Evolutionary conservation across 352 stramenopile species (phyloP).

Genomic region (Elongisporangium undulatum): DNA sequence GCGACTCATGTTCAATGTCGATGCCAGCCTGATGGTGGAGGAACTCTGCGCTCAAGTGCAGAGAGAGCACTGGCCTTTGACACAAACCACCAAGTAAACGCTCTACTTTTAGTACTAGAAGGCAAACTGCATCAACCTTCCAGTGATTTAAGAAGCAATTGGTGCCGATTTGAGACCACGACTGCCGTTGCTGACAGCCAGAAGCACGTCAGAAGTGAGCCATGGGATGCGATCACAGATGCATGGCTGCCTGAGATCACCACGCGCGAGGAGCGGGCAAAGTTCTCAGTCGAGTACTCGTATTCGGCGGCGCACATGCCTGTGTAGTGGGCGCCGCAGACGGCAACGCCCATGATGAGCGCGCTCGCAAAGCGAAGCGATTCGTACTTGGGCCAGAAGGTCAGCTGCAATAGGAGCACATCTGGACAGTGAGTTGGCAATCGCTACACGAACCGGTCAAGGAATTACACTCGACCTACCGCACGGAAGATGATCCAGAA

Average conservation of each 20-base stretch:
- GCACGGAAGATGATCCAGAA: constrained; percentile 73
- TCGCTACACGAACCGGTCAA: too few species aligned
- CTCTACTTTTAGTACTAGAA: too few species aligned
- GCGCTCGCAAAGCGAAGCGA: constrained; percentile 40
- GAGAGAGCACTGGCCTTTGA: too few species aligned
- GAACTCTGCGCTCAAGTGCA: too few species aligned
- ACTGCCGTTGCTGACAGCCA: constrained; percentile 36
- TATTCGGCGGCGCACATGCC: constrained; percentile 48
- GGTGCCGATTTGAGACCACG: neutral
- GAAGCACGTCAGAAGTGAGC: constrained; percentile 46
- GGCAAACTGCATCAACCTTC: too few species aligned
- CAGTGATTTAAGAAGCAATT: too few species aligned
- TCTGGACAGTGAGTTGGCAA: neutral
- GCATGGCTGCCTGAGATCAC: constrained; percentile 29
- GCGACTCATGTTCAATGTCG: too few species aligned
- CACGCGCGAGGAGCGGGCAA: constrained; percentile 12
- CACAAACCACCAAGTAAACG: too few species aligned
- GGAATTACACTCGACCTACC: constrained; percentile 13
- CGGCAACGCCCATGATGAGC: constrained; percentile 59
- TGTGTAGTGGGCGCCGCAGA: constrained; percentile 58
- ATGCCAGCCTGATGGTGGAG: too few species aligned
- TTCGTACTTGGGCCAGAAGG: constrained; percentile 58
- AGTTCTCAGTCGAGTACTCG: constrained; percentile 24
- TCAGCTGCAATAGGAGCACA: constrained; percentile 22
- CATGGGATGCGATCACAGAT: constrained; percentile 32